Percentiles rank a stretch among this genome's conserved stretches.
Conservation (phyloP, 495 filamentous ascomycete species). For the Massariosphaeria phaeospora region DNA sequence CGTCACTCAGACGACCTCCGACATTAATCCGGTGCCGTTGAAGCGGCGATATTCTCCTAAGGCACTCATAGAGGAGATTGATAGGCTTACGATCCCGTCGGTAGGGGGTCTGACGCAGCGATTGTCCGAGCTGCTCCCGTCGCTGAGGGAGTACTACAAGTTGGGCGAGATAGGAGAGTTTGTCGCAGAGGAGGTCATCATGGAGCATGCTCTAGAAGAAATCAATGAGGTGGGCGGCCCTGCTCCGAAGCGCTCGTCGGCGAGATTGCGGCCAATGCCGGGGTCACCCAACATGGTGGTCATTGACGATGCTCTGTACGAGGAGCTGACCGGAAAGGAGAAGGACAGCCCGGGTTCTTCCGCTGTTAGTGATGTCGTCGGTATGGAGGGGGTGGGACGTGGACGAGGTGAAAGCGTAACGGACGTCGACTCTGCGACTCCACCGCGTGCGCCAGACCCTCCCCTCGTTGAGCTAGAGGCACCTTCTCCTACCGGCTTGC, state of each 20-base stretch:
- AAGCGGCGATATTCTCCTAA: constrained; percentile 34
- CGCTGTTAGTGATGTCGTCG: not conserved
- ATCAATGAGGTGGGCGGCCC: constrained; percentile 31
- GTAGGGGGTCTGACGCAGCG: constrained; percentile 38
- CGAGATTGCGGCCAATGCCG: constrained; percentile 27
- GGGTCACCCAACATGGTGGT: constrained; percentile 27
- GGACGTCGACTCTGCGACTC: no score
- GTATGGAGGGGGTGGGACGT: not conserved
- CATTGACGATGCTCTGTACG: constrained; percentile 26
- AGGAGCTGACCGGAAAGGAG: constrained; percentile 26
- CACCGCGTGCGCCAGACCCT: constrained; percentile 15
- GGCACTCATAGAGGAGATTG: constrained; percentile 38
- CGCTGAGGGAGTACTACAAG: constrained; percentile 26
- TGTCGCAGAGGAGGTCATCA: constrained; percentile 26
- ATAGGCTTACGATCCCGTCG: constrained; percentile 40
- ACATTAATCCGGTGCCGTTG: constrained; percentile 8
- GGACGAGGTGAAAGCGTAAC: not conserved
- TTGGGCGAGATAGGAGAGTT: constrained; percentile 13
- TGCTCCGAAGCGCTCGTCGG: constrained; percentile 21
- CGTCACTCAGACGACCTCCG: not conserved
- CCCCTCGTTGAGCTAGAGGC: constrained; percentile 30
- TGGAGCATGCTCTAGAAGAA: constrained; percentile 32
- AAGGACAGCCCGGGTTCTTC: not conserved
- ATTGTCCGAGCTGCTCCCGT: constrained; percentile 38
- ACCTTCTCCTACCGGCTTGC: constrained; percentile 20